These are phyloP conservation scores for Rosa persica DNA, from an alignment of 306 rosid species.

Conservation along the genomic window DNA sequence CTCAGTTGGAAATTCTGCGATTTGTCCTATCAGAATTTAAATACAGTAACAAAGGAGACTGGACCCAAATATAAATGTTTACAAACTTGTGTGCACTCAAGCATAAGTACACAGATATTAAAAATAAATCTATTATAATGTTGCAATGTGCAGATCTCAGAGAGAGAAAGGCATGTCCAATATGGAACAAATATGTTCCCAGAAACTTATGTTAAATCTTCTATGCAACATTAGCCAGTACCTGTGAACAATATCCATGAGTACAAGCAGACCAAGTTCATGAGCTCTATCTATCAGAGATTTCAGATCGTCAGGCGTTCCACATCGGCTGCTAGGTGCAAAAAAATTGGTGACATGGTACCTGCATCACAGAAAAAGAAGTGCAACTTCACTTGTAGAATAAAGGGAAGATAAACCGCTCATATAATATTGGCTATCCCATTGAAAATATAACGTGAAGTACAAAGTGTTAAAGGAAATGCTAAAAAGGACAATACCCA, in stretches of 20 bases:
- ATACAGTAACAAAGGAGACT: background rate
- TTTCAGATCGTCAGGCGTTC: conserved; percentile 94
- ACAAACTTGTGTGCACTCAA: background rate
- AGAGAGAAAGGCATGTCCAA: background rate
- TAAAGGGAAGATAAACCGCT: background rate
- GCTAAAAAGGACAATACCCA: conserved; percentile 57
- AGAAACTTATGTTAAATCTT: background rate
- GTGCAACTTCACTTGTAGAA: conserved; percentile 9
- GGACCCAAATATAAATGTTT: background rate
- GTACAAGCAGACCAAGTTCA: conserved; percentile 89
- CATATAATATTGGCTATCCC: background rate
- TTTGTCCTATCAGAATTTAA: background rate
- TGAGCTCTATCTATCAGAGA: conserved; percentile 93
- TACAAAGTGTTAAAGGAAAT: conserved; percentile 18
- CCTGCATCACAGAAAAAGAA: conserved; percentile 41
- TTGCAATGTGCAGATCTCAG: background rate
- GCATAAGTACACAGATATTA: background rate
- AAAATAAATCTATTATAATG: background rate
- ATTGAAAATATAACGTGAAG: background rate
- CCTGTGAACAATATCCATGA: conserved; percentile 99
- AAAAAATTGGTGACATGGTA: conserved; percentile 97
- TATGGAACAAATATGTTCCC: background rate
- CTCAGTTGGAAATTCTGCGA: background rate
- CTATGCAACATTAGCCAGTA: conserved; percentile 23
- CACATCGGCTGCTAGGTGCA: conserved; percentile 98